Base-by-base conservation (phyloP, 257 asterid species). In the Marsdenia floribunda region DNA sequence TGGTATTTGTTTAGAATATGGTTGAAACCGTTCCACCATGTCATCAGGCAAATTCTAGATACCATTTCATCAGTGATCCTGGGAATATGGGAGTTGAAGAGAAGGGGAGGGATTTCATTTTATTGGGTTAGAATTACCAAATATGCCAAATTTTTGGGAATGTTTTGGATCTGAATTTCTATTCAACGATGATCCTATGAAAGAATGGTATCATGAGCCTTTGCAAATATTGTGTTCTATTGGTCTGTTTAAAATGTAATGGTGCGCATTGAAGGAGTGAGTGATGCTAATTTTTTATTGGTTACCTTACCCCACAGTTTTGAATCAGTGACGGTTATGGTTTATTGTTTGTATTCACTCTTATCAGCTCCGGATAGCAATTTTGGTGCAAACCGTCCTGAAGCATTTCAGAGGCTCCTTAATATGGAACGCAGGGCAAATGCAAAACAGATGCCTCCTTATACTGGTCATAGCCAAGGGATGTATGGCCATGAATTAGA, bases 361-460 rank as follows among this genome's bases (percentile, higher is more conserved):
- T 73, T 70, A 22, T 37, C 65, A 83, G 88, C 80, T 66, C 75
- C 77, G 35, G 81, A 83, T 46, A 53, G 69, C 68, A 76, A 79
- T 70, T 58, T 74, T 58, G 86, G 77, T 72, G 82, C 80, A 75
- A 83, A 82, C 79, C 83, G 89, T 66, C 90, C 93, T 0, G 97
- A 88, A 55, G 94, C 95, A 42, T 78, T 91, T 80, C 96, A 87
- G 71, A 93, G 91, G 90, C 87, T 91, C 71, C 74, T 93, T 19
- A 90, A 93, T 77, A 85, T 89, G 96, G 98, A 91, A 76, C 86
- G 82, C 44, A 85, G 87, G 79, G 95, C 87, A 46, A 89, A 84
- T 59, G 79, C 93, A 13, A 91, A 87, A 84, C 96, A 89, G 81
- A 78, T 75, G 59, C 93, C 83, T 74, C 89, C 90, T 6, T 84